Conservation (phyloP, 352 stramenopile species). For the Peronospora farinosa region DNA sequence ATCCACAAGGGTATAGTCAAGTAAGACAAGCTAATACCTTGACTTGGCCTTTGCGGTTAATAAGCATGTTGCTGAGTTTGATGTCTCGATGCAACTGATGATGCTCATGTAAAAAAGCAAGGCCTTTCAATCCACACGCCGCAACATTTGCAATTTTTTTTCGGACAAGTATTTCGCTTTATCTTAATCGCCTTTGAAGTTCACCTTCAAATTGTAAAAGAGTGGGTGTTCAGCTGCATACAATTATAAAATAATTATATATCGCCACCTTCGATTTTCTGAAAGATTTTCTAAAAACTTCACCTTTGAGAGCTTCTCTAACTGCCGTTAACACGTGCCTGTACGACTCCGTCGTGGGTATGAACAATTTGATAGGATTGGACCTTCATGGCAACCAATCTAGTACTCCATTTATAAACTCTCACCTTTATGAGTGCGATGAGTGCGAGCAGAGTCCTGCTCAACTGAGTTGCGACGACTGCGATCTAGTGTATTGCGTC, state of each 20-base stretch:
- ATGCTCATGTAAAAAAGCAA: constrained; percentile 86
- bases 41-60: constrained; percentile 75
- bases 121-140: constrained; percentile 65
- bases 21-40: constrained; percentile 33
- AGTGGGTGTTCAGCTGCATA: no score
- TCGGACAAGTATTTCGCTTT: constrained; percentile 42
- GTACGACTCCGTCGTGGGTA: constrained; percentile 33
- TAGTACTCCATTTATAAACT: not conserved
- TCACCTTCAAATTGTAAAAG: no score
- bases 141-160: constrained; percentile 76
- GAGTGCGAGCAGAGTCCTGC: constrained; percentile 57
- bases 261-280: no score
- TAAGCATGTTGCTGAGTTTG: constrained; percentile 93
- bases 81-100: constrained; percentile 92
- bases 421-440: constrained; percentile 37
- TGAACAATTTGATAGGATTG: constrained; percentile 24
- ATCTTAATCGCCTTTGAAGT: constrained; percentile 1
- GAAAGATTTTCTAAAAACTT: no score
- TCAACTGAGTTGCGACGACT: constrained; percentile 58
- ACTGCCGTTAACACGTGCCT: no score
- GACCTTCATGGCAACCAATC: constrained; percentile 20
- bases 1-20: no score
- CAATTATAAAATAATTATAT: no score
- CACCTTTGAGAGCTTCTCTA: no score
- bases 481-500: constrained; percentile 65